These are phyloP conservation scores for Chrysanthemum seticuspe DNA, from an alignment of 129 eudicot species.

Conservation along the genomic window DNA sequence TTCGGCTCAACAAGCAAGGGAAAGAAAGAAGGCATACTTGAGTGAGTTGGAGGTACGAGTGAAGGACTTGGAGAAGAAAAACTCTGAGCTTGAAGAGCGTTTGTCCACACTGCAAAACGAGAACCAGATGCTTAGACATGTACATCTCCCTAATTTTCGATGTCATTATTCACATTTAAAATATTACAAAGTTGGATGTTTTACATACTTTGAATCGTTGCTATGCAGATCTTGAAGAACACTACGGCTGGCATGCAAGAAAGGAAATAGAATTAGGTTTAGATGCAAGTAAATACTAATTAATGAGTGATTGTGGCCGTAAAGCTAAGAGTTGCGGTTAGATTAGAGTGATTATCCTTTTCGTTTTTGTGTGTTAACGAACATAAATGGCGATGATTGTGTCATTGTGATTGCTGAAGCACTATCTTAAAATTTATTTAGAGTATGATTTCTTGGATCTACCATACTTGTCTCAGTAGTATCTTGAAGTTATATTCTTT, in stretches of 20 bases:
- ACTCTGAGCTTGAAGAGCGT: slow-evolving; percentile 89
- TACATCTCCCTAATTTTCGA: slow-evolving; percentile 19
- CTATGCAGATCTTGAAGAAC: slow-evolving; percentile 77
- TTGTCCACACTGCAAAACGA: slow-evolving; percentile 90
- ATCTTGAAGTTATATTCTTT: background rate
- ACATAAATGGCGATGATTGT: slow-evolving; percentile 14
- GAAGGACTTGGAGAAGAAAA: slow-evolving; percentile 84
- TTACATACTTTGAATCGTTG: background rate
- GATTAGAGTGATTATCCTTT: slow-evolving; percentile 11
- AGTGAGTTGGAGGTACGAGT: slow-evolving; percentile 77
- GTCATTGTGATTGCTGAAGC: slow-evolving; percentile 25
- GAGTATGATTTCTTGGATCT: background rate
- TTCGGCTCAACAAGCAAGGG: slow-evolving; percentile 98
- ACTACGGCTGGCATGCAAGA: slow-evolving; percentile 75
- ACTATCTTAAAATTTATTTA: background rate
- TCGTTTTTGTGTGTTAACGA: slow-evolving; percentile 19
- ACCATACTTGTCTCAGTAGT: background rate
- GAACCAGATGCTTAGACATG: slow-evolving; percentile 99
- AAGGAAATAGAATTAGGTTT: slow-evolving; percentile 42
- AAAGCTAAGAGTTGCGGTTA: slow-evolving; percentile 14
- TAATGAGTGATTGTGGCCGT: background rate
- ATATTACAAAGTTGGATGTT: background rate
- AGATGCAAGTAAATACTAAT: slow-evolving; percentile 17
- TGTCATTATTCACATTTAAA: background rate
- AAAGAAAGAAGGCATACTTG: slow-evolving; percentile 92